These are phyloP conservation scores for Cylindrodendrum hubeiense DNA, from an alignment of 2,329 filamentous ascomycete genomes.

Conservation along the genomic window DNA sequence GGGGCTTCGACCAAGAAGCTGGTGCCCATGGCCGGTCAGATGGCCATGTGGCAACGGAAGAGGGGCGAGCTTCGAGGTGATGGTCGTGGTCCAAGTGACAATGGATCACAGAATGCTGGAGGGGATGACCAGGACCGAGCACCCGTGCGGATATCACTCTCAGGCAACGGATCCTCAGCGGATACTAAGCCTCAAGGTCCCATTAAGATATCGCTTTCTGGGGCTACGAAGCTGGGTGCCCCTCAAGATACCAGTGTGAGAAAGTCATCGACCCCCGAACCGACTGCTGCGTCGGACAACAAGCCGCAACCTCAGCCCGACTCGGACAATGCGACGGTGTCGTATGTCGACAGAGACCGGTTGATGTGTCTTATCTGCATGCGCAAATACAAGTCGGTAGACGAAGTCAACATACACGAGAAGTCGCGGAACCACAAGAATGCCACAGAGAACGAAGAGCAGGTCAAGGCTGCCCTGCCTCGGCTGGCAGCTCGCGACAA, in stretches of 20 bases:
- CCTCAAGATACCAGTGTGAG: conserved; percentile 20
- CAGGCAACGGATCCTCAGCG: conserved; percentile 20
- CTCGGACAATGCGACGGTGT: conserved; percentile 46
- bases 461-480: conserved; percentile 62
- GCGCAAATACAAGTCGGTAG: conserved; percentile 59
- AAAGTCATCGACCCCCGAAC: conserved; percentile 29
- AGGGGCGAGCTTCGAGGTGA: conserved; percentile 54
- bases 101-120: conserved; percentile 15
- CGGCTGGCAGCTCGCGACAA: conserved; percentile 56
- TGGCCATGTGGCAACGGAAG: conserved; percentile 60
- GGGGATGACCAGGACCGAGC: conserved; percentile 35
- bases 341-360: conserved; percentile 70
- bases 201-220: conserved; percentile 50
- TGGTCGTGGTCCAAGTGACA: conserved; percentile 15
- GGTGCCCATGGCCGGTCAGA: conserved; percentile 56
- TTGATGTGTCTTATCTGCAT: conserved; percentile 60
- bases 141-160: conserved; percentile 38
- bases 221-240: conserved; percentile 33
- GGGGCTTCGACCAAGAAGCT: conserved; percentile 52
- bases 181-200: conserved; percentile 39
- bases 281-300: conserved; percentile 4
- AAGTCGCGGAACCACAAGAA: conserved; percentile 57
- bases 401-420: conserved; percentile 58
- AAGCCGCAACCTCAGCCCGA: conserved; percentile 4
- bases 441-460: conserved; percentile 54